Base-by-base conservation (phyloP, 176 grass and related monocot species). In the Phyllostachys edulis region DNA sequence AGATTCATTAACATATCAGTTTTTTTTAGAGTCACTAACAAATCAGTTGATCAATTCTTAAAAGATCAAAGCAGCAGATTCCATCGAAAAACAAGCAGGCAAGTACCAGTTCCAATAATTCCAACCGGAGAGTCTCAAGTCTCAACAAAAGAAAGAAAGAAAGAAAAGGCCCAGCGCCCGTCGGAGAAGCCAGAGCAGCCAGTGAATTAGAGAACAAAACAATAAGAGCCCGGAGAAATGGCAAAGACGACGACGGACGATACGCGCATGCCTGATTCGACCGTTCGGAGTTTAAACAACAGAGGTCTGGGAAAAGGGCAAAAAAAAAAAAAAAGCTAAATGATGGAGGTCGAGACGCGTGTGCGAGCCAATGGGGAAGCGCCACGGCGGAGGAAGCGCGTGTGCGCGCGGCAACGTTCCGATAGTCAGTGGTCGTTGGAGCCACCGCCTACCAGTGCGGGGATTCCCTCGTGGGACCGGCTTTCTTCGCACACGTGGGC, bases 231-330 rank as follows among this genome's bases (percentile, higher is more conserved):
- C 15, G 36, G 14, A 50, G 9, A 32, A 11, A 17, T 7, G 64
- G 64, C 3, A 62, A 69, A 71, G 68, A 13, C 9, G 26, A 34
- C 4, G 73, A 7, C 18, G 26, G 45, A 14, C 11, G 4, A 23
- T 18, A 49, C 78, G 62, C 61, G 79, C 26, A 29, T 81, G 79
- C 86, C 9, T 63, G 39, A 47, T 50, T 78, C 66, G 80, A 83
- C 80, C 80, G 86, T 78, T 88, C 55, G 34, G 14, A 5, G 86
- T 63, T 83, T 29, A 36, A 83, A 71, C 72, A 46, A 76, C 57
- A 26, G 18, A 1, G 64, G 42, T 34, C 10, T 32, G 36, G 1
- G 29, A 9, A 39, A 39, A 10, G 7, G 34, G 0, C 1, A 2
- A 40, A 14, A 29, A 72, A 4, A 37, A n/a, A n/a, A 15, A 5